These are phyloP conservation scores for Cryptococcus sp. DNA, from an alignment of 1,284 basidiomycete genomes.

Conservation along the genomic window DNA sequence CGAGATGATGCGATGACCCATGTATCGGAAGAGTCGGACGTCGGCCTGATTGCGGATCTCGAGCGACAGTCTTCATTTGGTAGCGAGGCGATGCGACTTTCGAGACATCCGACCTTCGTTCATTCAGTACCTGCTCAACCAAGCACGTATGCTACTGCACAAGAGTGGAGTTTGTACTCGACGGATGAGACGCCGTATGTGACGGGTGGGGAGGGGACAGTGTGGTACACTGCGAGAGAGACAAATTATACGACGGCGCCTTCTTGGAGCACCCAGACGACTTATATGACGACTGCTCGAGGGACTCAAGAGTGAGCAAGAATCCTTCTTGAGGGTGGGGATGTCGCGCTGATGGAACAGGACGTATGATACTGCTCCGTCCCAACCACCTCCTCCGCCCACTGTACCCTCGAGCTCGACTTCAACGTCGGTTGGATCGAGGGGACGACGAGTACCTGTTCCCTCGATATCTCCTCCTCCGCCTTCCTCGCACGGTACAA, in stretches of 20 bases:
- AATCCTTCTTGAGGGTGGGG: neutral
- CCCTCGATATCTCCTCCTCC: slow-evolving; percentile 14
- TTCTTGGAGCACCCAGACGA: slow-evolving; percentile 16
- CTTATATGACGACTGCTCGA: slow-evolving; percentile 18
- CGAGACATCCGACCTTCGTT: too few relatives aligned
- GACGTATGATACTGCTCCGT: slow-evolving; percentile 16
- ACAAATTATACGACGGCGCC: slow-evolving; percentile 3
- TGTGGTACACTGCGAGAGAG: slow-evolving; percentile 3
- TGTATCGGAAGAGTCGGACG: slow-evolving; percentile 34
- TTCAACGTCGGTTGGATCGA: neutral
- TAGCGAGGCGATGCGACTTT: slow-evolving; percentile 9
- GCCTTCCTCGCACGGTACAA: slow-evolving; percentile 1
- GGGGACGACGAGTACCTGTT: slow-evolving; percentile 22
- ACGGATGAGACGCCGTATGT: slow-evolving; percentile 8
- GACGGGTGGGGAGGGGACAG: slow-evolving; percentile 15
- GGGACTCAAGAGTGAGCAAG: slow-evolving; percentile 13
- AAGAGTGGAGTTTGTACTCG: neutral
- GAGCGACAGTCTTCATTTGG: slow-evolving; percentile 35
- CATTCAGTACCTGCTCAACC: too few relatives aligned
- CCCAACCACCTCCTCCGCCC: slow-evolving; percentile 6
- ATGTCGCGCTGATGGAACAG: slow-evolving; percentile 1
- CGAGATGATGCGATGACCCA: slow-evolving; percentile 27
- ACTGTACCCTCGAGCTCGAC: neutral
- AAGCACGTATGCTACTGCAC: neutral
- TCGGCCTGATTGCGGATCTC: slow-evolving; percentile 29